phyloP scores from a whole-genome alignment of 1,139 yeast genomes.

The Kodamaea anthophila region DNA sequence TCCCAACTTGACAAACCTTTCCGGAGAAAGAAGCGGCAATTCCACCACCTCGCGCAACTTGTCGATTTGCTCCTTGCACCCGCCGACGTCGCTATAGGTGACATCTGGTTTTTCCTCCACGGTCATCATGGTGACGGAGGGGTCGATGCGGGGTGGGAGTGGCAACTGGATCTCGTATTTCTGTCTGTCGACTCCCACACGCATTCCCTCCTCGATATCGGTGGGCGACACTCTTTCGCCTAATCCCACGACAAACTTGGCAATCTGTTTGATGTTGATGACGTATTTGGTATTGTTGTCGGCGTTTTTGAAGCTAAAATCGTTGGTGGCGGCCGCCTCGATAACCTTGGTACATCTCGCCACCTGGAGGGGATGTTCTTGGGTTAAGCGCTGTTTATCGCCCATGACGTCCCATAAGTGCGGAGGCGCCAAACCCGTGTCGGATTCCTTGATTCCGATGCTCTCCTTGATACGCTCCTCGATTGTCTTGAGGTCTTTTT shows the following conservation, averaged over 20 bases:
- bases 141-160: conserved; percentile 94
- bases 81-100: conserved; percentile 90
- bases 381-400: conserved; percentile 86
- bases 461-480: conserved; percentile 88
- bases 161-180: conserved; percentile 96
- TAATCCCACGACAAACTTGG: conserved; percentile 92
- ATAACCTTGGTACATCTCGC: conserved; percentile 98
- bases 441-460: conserved; percentile 90
- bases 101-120: conserved; percentile 97
- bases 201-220: conserved; percentile 98
- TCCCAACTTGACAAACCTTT: conserved; percentile 90
- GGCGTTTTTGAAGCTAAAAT: conserved; percentile 44
- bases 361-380: conserved; percentile 94
- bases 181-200: conserved; percentile 97
- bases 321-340: conserved; percentile 43
- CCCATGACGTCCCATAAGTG: conserved; percentile 97
- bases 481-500: conserved; percentile 75
- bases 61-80: conserved; percentile 96
- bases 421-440: conserved; percentile 93
- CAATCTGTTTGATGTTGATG: conserved; percentile 94
- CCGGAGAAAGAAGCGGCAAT: conserved; percentile 89
- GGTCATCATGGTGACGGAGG: conserved; percentile 99
- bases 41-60: conserved; percentile 96
- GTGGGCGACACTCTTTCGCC: conserved; percentile 98
- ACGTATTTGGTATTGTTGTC: conserved; percentile 89